Evolutionary conservation across 2,329 filamentous ascomycete species (phyloP), one percentile per base, ranked within the genome.

Genomic region (Chaetothyriales sp.): DNA sequence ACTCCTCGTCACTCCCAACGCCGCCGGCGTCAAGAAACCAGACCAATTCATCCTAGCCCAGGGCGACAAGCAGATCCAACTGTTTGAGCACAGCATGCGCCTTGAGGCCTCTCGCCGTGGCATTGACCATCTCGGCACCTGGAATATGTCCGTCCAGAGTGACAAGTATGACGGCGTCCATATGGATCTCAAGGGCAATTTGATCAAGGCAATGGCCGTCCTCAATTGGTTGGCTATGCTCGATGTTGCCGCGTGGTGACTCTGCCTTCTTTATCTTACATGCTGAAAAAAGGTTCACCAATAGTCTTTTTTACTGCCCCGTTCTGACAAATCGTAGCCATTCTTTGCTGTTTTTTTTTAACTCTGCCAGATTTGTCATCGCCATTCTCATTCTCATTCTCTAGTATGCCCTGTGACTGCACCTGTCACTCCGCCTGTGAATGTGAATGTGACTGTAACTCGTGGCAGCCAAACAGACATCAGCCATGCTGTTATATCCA

Each of bases 101-200:
- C 49, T 55, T 8, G 64, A 69, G 37, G 66, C 64, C 19, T 55
- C 59, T 50, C 66, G 62, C 54, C 64, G 57, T 25, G 66, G 69
- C 1, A 60, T 74, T 18, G 71, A 74, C 53, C 68, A 72, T 59
- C 60, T 75, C 40, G 72, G 73, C 8, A 74, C 72, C 29, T 75
- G 71, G 71, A 75, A 74, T 56, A 74, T 73, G 70, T 73, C 69
- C 54, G 69, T 74, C 51, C 72, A 74, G 58, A 66, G 66, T n/a
- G 69, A 64, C 20, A 67, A 70, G 54, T 73, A 71, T 58, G 72
- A 75, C 62, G 71, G 70, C 2, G 71, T 74, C 47, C 71, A 74
- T 62, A 62, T 74, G 51, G 71, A 74, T 58, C 64, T 74, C 63
- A 68, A 63, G 50, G 72, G 71, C 1, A 75, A 74, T 61, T 56